These are phyloP conservation scores for Pichia kudriavzevii DNA, from an alignment of 1,139 yeast species.

Conservation along the genomic window DNA sequence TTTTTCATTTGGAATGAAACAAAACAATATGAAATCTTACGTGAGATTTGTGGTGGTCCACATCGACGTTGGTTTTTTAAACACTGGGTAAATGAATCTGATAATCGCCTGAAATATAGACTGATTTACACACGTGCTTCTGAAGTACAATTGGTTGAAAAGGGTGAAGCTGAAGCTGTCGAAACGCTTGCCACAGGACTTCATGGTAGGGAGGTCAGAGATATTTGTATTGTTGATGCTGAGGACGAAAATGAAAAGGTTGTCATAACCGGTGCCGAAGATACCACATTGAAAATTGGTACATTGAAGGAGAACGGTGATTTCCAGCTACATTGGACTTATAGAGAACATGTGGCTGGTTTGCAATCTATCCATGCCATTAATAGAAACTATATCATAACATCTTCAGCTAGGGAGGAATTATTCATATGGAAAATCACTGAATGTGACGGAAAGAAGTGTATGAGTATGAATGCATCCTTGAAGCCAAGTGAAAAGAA, in stretches of 20 bases:
- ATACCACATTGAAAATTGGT: constrained; percentile 64
- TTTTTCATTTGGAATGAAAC: constrained; percentile 85
- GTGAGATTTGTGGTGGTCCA: constrained; percentile 84
- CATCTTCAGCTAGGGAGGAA: constrained; percentile 89
- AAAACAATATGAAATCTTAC: constrained; percentile 58
- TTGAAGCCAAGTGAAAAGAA: constrained; percentile 42
- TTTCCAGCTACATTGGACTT: constrained; percentile 47
- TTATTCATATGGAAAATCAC: constrained; percentile 82
- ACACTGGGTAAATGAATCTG: constrained; percentile 21
- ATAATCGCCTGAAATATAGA: constrained; percentile 15
- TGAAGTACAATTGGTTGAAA: constrained; percentile 29
- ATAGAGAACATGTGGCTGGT: constrained; percentile 83
- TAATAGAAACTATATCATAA: constrained; percentile 42
- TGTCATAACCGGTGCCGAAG: constrained; percentile 80
- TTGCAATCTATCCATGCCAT: constrained; percentile 68
- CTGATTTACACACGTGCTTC: constrained; percentile 55
- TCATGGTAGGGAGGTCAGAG: constrained; percentile 86
- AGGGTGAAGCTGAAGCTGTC: constrained; percentile 15
- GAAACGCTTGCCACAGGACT: constrained; percentile 48
- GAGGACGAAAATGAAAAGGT: constrained; percentile 27
- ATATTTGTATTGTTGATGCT: constrained; percentile 41
- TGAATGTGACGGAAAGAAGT: constrained; percentile 35
- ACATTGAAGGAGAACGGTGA: constrained; percentile 36
- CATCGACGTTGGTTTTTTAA: constrained; percentile 72
- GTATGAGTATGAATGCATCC: constrained; percentile 38